Evolutionary conservation across 306 rosid species (phyloP).

Genomic region (Cicer arietinum): DNA sequence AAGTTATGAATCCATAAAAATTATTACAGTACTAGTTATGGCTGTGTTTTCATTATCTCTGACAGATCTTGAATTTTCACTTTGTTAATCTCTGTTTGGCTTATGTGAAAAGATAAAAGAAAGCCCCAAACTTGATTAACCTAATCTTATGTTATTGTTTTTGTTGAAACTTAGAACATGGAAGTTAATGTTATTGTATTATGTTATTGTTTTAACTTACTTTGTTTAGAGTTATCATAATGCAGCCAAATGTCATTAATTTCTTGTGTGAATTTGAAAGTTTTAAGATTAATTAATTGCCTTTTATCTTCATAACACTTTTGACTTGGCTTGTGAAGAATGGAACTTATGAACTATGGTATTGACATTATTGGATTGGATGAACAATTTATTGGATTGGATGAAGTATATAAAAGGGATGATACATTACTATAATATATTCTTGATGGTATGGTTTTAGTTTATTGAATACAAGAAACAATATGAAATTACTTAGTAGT

Average conservation of each 20-base stretch:
- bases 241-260: slow-evolving; percentile 23
- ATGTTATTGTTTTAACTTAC: background rate
- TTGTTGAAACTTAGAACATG: background rate
- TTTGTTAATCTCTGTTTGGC: slow-evolving; percentile 45
- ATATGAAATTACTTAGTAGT: slow-evolving; percentile 63
- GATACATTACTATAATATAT: too few species aligned
- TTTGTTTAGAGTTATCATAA: background rate
- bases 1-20: too few species aligned
- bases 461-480: background rate
- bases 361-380: too few species aligned
- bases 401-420: too few species aligned
- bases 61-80: slow-evolving; percentile 64
- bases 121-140: slow-evolving; percentile 41
- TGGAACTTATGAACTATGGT: too few species aligned
- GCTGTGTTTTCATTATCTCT: slow-evolving; percentile 36
- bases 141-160: background rate
- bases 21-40: slow-evolving; percentile 46
- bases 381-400: too few species aligned
- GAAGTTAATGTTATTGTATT: background rate
- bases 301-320: too few species aligned
- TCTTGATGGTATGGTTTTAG: too few species aligned
- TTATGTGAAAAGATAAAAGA: slow-evolving; percentile 31
- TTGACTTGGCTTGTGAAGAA: too few species aligned
- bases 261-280: slow-evolving; percentile 34
- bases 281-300: slow-evolving; percentile 35